A percentile compares a stretch with the other conserved stretches of the same genome.
Evolutionary conservation across 495 filamentous ascomycete species (phyloP).

Genomic region (Podospora pseudoanserina): DNA sequence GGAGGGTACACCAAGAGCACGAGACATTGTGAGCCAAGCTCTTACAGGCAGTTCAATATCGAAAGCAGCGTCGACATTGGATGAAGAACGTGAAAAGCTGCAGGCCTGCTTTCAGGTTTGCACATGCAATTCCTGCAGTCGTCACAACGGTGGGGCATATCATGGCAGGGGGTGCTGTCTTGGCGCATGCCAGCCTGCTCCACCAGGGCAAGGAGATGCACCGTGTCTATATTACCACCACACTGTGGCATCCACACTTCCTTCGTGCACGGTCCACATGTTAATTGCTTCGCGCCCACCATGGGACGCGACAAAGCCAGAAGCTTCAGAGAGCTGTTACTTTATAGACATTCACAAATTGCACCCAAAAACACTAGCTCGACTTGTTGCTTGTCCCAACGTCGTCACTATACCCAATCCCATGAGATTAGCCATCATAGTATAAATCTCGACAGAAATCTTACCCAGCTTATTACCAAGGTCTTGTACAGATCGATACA

Average conservation of each 20-base stretch:
- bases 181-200: slow-evolving; percentile 4
- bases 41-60: background rate
- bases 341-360: background rate
- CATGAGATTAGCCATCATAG: background rate
- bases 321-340: background rate
- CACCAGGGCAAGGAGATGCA: background rate
- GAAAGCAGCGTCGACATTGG: slow-evolving; percentile 5
- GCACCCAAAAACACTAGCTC: background rate
- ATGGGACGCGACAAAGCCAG: background rate
- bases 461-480: background rate
- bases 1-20: background rate
- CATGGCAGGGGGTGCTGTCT: background rate
- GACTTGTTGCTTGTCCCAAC: background rate
- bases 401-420: background rate
- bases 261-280: background rate
- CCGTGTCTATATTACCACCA: no score
- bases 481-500: background rate
- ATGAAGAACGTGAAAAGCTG: background rate
- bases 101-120: slow-evolving; percentile 11
- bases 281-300: background rate
- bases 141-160: slow-evolving; percentile 19
- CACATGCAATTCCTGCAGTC: slow-evolving; percentile 20
- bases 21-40: no score
- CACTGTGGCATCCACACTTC: no score
- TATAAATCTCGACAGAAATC: background rate